Percentiles rank a stretch among this genome's conserved stretches.
Conservation (phyloP, 768 basidiomycete genomes). For the Phaffia australis region DNA sequence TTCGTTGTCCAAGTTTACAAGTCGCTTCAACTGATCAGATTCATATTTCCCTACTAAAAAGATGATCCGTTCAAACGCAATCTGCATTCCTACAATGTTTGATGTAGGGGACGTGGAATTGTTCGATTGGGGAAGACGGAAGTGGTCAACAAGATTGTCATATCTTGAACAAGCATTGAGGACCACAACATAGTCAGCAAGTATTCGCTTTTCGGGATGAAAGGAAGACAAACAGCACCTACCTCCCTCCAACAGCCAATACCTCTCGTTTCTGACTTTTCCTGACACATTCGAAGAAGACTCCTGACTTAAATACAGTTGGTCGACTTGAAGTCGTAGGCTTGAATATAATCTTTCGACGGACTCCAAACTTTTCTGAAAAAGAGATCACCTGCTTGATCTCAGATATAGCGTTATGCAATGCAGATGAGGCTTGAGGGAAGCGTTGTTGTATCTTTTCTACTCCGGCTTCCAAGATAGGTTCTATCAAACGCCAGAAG, state of each 20-base stretch:
- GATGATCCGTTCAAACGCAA: slow-evolving; percentile 22
- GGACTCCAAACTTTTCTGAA: slow-evolving; percentile 53
- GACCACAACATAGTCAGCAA: background rate
- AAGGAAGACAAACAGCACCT: background rate
- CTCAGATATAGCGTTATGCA: slow-evolving; percentile 42
- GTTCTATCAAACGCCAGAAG: slow-evolving; percentile 3
- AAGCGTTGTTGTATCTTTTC: slow-evolving; percentile 27
- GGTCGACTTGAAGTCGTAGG: slow-evolving; percentile 57
- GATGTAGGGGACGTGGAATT: slow-evolving; percentile 15
- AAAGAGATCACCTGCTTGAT: slow-evolving; percentile 54
- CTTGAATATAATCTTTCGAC: slow-evolving; percentile 53
- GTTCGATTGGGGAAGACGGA: slow-evolving; percentile 25
- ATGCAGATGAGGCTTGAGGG: slow-evolving; percentile 5
- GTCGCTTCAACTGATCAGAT: slow-evolving; percentile 20
- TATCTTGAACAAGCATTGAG: slow-evolving; percentile 26
- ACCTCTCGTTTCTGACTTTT: slow-evolving; percentile 30
- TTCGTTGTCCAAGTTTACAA: slow-evolving; percentile 26
- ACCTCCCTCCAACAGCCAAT: slow-evolving; percentile 35
- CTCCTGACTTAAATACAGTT: slow-evolving; percentile 52
- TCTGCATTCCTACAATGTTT: slow-evolving; percentile 24
- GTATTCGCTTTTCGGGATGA: background rate
- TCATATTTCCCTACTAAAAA: slow-evolving; percentile 25
- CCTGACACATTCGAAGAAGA: slow-evolving; percentile 50
- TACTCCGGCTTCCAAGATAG: slow-evolving; percentile 14
- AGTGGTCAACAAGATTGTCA: slow-evolving; percentile 32